phyloP scores from a whole-genome alignment of 495 filamentous ascomycete species.

The Neurospora sp. region DNA sequence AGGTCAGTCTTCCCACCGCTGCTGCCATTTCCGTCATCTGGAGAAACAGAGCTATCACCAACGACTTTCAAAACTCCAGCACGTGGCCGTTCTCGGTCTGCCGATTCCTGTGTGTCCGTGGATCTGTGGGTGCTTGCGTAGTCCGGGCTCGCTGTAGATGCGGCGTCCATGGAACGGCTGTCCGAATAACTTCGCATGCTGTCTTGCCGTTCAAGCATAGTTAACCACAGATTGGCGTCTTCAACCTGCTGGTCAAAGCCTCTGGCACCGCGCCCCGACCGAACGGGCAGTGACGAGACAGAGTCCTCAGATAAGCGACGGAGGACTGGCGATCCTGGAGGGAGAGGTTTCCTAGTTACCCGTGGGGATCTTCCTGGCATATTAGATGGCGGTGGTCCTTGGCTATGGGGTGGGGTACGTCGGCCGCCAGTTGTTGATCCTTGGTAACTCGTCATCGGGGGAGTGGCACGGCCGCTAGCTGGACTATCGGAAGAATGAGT shows the following conservation, averaged over 20 bases:
- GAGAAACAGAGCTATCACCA: slow-evolving; percentile 42
- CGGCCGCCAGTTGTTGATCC: slow-evolving; percentile 20
- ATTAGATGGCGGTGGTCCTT: slow-evolving; percentile 13
- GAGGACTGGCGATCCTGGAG: slow-evolving; percentile 33
- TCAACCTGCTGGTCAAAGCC: slow-evolving; percentile 55
- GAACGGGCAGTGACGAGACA: slow-evolving; percentile 13
- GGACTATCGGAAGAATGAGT: not conserved
- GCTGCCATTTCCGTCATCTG: slow-evolving; percentile 2
- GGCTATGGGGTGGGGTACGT: slow-evolving; percentile 27
- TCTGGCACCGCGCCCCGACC: slow-evolving; percentile 42
- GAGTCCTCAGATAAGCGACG: slow-evolving; percentile 20
- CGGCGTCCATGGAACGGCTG: slow-evolving; percentile 38
- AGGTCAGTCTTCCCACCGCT: not conserved
- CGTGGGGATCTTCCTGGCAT: slow-evolving; percentile 24
- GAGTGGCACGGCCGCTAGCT: slow-evolving; percentile 2
- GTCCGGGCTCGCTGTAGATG: slow-evolving; percentile 40
- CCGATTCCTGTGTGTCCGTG: slow-evolving; percentile 49
- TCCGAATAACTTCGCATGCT: slow-evolving; percentile 28
- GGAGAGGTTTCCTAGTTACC: slow-evolving; percentile 52
- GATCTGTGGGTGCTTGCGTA: slow-evolving; percentile 66
- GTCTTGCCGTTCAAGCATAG: slow-evolving; percentile 15
- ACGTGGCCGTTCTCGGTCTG: slow-evolving; percentile 51
- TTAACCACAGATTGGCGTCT: slow-evolving; percentile 44
- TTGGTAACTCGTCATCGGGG: slow-evolving; percentile 15
- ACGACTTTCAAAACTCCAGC: slow-evolving; percentile 78